Percentiles rank a stretch among this genome's conserved stretches.
phyloP scores from a whole-genome alignment of 2,329 filamentous ascomycete genomes.

The Apiospora phragmitis region DNA sequence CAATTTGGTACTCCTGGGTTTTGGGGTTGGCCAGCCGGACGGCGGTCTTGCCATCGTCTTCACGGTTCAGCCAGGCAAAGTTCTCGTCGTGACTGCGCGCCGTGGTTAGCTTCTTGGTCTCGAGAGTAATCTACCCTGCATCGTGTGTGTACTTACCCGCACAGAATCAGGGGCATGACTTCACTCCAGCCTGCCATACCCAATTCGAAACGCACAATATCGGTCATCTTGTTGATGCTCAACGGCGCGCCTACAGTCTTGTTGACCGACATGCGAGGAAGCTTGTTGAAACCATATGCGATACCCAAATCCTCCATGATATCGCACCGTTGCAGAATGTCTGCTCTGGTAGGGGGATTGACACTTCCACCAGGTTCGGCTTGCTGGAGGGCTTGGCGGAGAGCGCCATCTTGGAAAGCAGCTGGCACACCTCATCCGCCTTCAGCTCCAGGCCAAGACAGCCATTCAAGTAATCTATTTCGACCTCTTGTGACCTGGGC shows the following conservation, averaged over 20 bases:
- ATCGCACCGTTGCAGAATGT: constrained; percentile 94
- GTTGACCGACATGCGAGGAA: constrained; percentile 83
- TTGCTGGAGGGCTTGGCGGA: constrained; percentile 72
- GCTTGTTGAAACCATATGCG: constrained; percentile 95
- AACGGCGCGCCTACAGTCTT: constrained; percentile 86
- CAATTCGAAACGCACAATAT: constrained; percentile 85
- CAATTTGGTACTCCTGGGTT: constrained; percentile 77
- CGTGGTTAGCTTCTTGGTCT: background rate
- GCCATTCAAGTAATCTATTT: constrained; percentile 90
- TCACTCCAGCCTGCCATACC: constrained; percentile 96
- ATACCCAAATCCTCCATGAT: constrained; percentile 99
- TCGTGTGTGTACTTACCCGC: constrained; percentile 35
- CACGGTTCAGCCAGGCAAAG: constrained; percentile 78
- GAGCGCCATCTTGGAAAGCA: constrained; percentile 88
- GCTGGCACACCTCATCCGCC: constrained; percentile 72
- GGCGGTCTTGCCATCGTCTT: constrained; percentile 70
- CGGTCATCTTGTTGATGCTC: constrained; percentile 89
- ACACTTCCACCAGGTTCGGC: constrained; percentile 73
- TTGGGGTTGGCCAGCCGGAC: constrained; percentile 78
- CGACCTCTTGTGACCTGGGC: constrained; percentile 76
- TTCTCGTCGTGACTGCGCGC: constrained; percentile 88
- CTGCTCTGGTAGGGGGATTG: constrained; percentile 88
- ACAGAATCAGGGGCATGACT: constrained; percentile 93
- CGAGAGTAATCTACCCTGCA: background rate
- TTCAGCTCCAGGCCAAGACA: constrained; percentile 82